Base-by-base conservation (phyloP, 106 monocot species). In the Allium cepa region DNA sequence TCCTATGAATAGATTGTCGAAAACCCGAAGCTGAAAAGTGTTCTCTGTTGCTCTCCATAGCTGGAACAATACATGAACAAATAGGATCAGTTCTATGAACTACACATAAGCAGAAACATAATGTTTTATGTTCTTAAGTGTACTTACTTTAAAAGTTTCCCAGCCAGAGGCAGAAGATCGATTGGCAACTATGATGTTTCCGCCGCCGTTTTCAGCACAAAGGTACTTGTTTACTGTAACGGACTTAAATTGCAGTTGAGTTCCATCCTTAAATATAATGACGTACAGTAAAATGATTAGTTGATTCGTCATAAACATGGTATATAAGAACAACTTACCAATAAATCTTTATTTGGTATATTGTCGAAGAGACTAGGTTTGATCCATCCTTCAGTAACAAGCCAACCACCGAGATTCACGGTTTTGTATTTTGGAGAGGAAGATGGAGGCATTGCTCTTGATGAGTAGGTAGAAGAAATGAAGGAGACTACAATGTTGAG, bases 351-450 rank as follows among this genome's bases (percentile, higher is more conserved):
- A 72, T 90, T 84, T 7, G 79, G 79, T 53, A 94, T 94, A 17
- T 71, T 81, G 67, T 84, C 77, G 36, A 94, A 94, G 69, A 90
- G 83, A n/a, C 76, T 76, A 4, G 93, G 93, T 47, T 69, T 59
- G 51, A 94, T 93, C 93, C 93, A 94, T 2, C 90, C 93, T 67
- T 94, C 93, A 0, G 82, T 82, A 12, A 94, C 93, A 0, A 94
- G 90, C 93, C 92, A 93, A 1, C 92, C 88, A 7, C 92, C 92
- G 4, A 93, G 85, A 49, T 86, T 93, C 17, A 86, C 90, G 6
- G 89, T 77, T 63, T 71, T 82, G 22, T 85, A 50, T 2, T 57
- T 57, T 16, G 46, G 14, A 11, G 65, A 66, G 9, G 75, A 8
- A 15, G 65, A 22, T 17, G 76, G 17, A 57, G 78, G 69, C 13